Conservation (phyloP, 768 basidiomycete genomes). For the Tricholoma bakamatsutake region DNA sequence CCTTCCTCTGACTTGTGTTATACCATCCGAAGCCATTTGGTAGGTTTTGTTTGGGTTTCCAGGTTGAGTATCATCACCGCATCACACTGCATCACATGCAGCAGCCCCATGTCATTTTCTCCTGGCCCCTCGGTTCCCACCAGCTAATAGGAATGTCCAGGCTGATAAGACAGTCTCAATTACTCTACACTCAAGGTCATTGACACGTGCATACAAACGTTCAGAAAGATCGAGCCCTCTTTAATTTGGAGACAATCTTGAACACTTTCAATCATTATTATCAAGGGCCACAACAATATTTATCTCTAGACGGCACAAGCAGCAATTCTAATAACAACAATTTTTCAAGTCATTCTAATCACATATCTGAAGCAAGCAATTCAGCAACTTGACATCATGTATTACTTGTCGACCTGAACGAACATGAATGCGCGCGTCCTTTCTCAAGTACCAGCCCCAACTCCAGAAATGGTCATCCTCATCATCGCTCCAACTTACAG, state of each 20-base stretch:
- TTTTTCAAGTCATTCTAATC: background rate
- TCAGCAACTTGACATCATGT: background rate
- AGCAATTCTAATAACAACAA: background rate
- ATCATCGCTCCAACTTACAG: background rate
- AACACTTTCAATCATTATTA: slow-evolving; percentile 1
- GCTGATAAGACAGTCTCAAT: too few species aligned
- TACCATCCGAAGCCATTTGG: too few species aligned
- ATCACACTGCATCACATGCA: too few species aligned
- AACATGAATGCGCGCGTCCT: background rate
- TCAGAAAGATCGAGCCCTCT: too few species aligned
- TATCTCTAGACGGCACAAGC: background rate
- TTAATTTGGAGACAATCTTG: background rate
- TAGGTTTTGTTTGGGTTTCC: too few species aligned
- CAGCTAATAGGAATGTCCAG: too few species aligned
- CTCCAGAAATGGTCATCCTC: background rate
- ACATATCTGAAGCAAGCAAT: background rate
- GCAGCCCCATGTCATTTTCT: too few species aligned
- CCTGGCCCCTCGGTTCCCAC: too few species aligned
- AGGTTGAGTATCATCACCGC: too few species aligned
- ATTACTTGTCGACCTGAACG: background rate
- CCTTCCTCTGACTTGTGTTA: too few species aligned
- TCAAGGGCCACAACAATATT: background rate
- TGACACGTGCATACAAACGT: too few species aligned
- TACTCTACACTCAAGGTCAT: too few species aligned
- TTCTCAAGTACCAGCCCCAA: background rate